A percentile compares a stretch with the other conserved stretches of the same genome.
These are phyloP conservation scores for Balansia obtecta DNA, from an alignment of 2,329 filamentous ascomycete genomes.

Conservation along the genomic window DNA sequence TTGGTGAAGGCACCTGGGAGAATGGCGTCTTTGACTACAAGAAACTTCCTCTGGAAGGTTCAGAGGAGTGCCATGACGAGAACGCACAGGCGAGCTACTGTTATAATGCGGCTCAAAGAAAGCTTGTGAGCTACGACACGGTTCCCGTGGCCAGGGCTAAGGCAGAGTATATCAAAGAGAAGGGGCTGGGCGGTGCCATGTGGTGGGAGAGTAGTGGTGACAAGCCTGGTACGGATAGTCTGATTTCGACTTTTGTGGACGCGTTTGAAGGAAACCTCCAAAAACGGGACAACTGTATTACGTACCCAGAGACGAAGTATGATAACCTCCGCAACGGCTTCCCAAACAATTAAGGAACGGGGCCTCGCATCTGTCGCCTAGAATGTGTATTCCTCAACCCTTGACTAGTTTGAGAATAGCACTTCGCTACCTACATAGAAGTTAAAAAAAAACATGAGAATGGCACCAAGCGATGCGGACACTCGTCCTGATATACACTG, in stretches of 20 bases:
- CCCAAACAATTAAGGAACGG: conserved; percentile 24
- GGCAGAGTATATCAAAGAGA: conserved; percentile 54
- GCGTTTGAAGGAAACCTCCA: conserved; percentile 45
- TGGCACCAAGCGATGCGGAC: too few relatives aligned
- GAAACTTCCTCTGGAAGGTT: conserved; percentile 57
- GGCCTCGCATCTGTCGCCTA: background rate
- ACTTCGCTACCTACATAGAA: too few relatives aligned
- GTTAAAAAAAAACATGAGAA: too few relatives aligned
- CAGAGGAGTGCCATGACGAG: conserved; percentile 51
- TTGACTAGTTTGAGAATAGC: background rate
- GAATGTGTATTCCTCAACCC: background rate
- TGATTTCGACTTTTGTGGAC: conserved; percentile 55
- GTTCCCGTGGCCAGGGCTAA: conserved; percentile 55
- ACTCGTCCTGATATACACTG: too few relatives aligned
- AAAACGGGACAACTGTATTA: conserved; percentile 43
- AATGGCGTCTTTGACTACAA: conserved; percentile 83
- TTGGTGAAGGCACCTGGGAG: conserved; percentile 76
- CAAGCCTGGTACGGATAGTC: conserved; percentile 47
- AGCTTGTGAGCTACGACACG: conserved; percentile 72
- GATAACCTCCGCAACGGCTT: conserved; percentile 54
- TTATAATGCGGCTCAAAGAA: conserved; percentile 50
- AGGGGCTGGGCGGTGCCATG: conserved; percentile 77
- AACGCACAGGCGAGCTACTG: conserved; percentile 62
- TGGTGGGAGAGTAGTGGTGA: conserved; percentile 92
- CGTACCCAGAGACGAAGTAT: conserved; percentile 55